Conservation (phyloP, 805 yeast genomes). For the Candida pseudoglaebosa region DNA sequence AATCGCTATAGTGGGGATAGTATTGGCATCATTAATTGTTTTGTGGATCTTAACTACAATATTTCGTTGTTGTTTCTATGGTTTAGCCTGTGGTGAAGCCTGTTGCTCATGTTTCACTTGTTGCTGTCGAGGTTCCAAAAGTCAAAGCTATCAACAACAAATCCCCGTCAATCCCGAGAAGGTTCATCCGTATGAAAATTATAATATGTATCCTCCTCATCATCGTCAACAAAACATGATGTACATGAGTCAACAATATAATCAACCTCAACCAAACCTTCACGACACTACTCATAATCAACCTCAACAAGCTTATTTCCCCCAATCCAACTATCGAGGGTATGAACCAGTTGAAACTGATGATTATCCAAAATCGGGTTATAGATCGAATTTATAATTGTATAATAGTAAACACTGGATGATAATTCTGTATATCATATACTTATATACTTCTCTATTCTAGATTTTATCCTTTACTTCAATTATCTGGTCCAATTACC, state of each 20-base stretch:
- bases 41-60: constrained; percentile 57
- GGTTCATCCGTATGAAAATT: constrained; percentile 14
- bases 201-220: constrained; percentile 8
- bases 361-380: constrained; percentile 4
- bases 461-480: too few species aligned
- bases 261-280: too few species aligned
- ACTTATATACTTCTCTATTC: too few species aligned
- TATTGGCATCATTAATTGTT: constrained; percentile 48
- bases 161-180: constrained; percentile 8
- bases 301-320: constrained; percentile 9
- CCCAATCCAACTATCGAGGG: constrained; percentile 6
- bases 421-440: too few species aligned
- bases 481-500: too few species aligned
- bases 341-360: constrained; percentile 11
- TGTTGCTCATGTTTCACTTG: constrained; percentile 27
- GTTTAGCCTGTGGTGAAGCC: constrained; percentile 39
- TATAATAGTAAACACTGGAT: too few species aligned
- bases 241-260: too few species aligned
- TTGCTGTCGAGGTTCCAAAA: constrained; percentile 40
- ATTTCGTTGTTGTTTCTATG: constrained; percentile 56
- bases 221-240: neutral
- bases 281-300: neutral
- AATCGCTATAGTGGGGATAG: constrained; percentile 70
- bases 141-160: constrained; percentile 10
- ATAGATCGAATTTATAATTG: constrained; percentile 4